A percentile compares a stretch with the other conserved stretches of the same genome.
Evolutionary conservation across 306 rosid species (phyloP).

Genomic region (Myrica gale): DNA sequence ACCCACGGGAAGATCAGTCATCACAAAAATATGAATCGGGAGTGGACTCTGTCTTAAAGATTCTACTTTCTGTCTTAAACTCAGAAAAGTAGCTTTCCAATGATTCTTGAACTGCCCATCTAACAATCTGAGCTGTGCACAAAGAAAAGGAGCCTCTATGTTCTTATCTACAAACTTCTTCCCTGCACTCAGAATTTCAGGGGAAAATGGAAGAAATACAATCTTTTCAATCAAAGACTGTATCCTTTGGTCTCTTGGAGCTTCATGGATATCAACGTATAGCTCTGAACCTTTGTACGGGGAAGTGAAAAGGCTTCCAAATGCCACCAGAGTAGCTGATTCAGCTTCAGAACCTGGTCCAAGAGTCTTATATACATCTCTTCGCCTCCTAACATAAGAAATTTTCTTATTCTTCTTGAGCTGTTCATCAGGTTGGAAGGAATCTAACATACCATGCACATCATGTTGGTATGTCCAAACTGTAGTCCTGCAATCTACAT

Average conservation of each 20-base stretch:
- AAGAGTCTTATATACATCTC: constrained; percentile 58
- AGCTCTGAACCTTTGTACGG: constrained; percentile 74
- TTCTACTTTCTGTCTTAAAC: constrained; percentile 53
- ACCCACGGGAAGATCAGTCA: constrained; percentile 85
- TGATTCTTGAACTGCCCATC: constrained; percentile 97
- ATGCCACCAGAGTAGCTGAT: constrained; percentile 66
- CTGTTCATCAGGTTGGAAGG: constrained; percentile 76
- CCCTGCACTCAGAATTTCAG: constrained; percentile 58
- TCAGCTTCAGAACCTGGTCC: constrained; percentile 74
- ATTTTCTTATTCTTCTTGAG: constrained; percentile 75
- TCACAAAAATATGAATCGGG: constrained; percentile 62
- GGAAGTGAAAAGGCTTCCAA: constrained; percentile 88
- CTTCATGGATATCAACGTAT: constrained; percentile 57
- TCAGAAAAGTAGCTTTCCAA: constrained; percentile 60
- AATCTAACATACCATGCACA: constrained; percentile 61
- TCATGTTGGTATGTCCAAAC: constrained; percentile 73
- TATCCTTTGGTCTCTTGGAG: constrained; percentile 53
- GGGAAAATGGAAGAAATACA: constrained; percentile 65
- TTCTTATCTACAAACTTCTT: constrained; percentile 48
- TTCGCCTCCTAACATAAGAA: constrained; percentile 53
- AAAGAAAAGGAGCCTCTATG: constrained; percentile 67
- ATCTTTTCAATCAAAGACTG: constrained; percentile 49
- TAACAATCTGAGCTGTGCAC: constrained; percentile 81
- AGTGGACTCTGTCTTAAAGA: constrained; percentile 43
- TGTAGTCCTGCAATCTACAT: constrained; percentile 78